Evolutionary conservation across 176 grass and related monocot genomes (phyloP).

Genomic region (Cenchrus purpureus): DNA sequence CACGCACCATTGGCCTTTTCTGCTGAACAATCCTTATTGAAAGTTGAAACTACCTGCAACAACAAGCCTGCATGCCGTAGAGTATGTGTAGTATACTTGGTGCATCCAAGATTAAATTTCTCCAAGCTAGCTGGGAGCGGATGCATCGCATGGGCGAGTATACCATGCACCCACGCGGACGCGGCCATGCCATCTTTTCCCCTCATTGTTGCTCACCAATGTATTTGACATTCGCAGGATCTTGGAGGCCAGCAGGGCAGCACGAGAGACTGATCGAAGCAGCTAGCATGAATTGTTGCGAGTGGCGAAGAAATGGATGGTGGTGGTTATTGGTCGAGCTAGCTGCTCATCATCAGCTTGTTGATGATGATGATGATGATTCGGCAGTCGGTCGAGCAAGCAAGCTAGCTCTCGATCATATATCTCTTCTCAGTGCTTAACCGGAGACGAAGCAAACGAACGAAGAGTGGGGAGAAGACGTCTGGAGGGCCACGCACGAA

Average conservation of each 20-base stretch:
- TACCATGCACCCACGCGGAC: not conserved
- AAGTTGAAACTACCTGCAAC: conserved; percentile 29
- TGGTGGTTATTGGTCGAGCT: conserved; percentile 19
- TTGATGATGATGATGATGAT: conserved; percentile 36
- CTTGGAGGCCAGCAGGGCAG: conserved; percentile 47
- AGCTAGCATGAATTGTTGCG: not conserved
- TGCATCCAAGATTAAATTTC: conserved; percentile 40
- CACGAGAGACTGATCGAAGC: conserved; percentile 33
- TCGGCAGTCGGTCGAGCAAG: not conserved
- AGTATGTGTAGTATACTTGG: conserved; percentile 14
- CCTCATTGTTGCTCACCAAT: not conserved
- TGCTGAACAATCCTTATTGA: not conserved
- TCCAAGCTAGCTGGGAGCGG: not conserved
- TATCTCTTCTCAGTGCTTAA: not conserved
- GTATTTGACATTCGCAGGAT: conserved; percentile 42
- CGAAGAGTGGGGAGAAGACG: not conserved
- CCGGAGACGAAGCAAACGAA: not conserved
- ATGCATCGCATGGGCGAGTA: not conserved
- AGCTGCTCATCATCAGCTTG: conserved; percentile 32
- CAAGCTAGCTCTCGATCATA: not conserved
- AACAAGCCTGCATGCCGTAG: not conserved
- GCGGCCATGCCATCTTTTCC: not conserved
- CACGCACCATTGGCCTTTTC: conserved; percentile 26
- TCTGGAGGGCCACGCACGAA: not conserved
- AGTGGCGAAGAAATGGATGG: conserved; percentile 21